phyloP scores from a whole-genome alignment of 768 basidiomycete genomes.

The Rhizopogon vulgaris region DNA sequence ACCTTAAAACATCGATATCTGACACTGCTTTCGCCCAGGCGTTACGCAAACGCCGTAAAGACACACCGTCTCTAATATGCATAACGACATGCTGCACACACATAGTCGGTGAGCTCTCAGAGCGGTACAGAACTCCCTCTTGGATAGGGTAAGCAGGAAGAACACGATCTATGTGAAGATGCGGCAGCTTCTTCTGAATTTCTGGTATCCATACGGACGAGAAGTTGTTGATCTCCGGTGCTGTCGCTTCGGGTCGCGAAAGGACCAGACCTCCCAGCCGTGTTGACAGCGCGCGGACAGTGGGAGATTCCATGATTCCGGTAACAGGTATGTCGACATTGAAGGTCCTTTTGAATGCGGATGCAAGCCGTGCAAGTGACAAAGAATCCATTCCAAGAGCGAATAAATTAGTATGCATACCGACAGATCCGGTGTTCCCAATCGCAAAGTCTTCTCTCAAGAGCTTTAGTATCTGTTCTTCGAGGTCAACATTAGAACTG shows the following conservation, averaged over 20 bases:
- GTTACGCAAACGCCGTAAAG: constrained; percentile 17
- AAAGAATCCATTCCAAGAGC: constrained; percentile 29
- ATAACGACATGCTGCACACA: constrained; percentile 42
- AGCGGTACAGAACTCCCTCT: constrained; percentile 40
- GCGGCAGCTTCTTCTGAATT: constrained; percentile 3
- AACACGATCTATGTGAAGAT: constrained; percentile 9
- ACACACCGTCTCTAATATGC: constrained; percentile 15
- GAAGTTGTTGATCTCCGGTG: constrained; percentile 7
- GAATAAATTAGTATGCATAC: constrained; percentile 23
- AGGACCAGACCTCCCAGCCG: constrained; percentile 7
- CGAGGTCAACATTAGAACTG: constrained; percentile 15
- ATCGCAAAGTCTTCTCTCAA: background rate
- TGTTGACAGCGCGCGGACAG: constrained; percentile 15
- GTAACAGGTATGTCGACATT: constrained; percentile 15
- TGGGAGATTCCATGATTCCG: constrained; percentile 23
- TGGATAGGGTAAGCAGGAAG: constrained; percentile 43
- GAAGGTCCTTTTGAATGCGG: constrained; percentile 16
- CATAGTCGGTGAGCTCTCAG: constrained; percentile 29
- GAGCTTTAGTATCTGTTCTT: constrained; percentile 10
- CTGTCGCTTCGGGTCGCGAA: background rate
- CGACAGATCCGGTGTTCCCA: background rate
- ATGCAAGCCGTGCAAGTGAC: constrained; percentile 17
- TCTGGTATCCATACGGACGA: constrained; percentile 13
- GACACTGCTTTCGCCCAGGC: constrained; percentile 30
- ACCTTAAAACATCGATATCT: constrained; percentile 24